phyloP scores from a whole-genome alignment of 768 basidiomycete species.

The Galerina marginata region DNA sequence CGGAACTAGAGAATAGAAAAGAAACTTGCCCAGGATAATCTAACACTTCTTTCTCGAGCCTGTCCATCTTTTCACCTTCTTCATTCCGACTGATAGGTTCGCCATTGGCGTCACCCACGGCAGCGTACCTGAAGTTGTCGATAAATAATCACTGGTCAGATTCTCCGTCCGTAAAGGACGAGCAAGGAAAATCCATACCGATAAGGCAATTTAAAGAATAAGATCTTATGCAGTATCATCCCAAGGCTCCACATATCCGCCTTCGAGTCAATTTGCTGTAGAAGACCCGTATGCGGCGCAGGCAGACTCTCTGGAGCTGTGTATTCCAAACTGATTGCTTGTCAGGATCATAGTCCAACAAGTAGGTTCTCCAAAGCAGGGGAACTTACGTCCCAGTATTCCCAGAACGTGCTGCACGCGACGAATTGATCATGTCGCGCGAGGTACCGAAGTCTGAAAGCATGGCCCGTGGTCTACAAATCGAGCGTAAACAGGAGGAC shows the following conservation, averaged over 20 bases:
- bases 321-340: constrained; percentile 71
- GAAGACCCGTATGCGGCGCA: constrained; percentile 64
- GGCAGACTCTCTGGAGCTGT: constrained; percentile 88
- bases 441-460: constrained; percentile 96
- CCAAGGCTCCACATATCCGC: constrained; percentile 98
- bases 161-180: no score
- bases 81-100: constrained; percentile 42
- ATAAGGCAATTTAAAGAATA: constrained; percentile 92
- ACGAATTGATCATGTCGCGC: constrained; percentile 82
- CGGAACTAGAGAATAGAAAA: background rate
- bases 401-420: constrained; percentile 71
- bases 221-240: constrained; percentile 92
- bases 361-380: background rate
- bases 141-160: background rate
- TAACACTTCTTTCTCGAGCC: constrained; percentile 74
- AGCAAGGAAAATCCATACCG: constrained; percentile 42
- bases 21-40: constrained; percentile 70
- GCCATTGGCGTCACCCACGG: constrained; percentile 58
- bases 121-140: constrained; percentile 52
- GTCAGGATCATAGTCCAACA: background rate
- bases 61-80: constrained; percentile 68
- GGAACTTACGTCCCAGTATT: constrained; percentile 90
- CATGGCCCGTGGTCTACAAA: constrained; percentile 85
- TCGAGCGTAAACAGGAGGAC: background rate
- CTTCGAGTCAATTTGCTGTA: constrained; percentile 81